Evolutionary conservation across 345 rosid genomes (phyloP).

Genomic region (Trapa bicornis): DNA sequence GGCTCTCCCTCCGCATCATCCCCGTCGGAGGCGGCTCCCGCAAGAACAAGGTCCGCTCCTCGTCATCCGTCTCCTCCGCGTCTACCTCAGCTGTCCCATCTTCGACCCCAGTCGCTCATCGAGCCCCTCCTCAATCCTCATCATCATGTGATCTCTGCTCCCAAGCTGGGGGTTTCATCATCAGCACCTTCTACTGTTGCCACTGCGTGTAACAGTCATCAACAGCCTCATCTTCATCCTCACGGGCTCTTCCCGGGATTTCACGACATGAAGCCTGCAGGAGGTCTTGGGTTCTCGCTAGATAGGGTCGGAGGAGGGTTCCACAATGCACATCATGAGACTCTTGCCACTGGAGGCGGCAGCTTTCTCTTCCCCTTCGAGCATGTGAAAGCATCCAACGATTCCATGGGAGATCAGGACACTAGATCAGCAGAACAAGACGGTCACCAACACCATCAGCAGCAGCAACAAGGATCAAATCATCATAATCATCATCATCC

Average conservation of each 20-base stretch:
- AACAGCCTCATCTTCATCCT: constrained; percentile 14
- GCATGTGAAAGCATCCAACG: constrained; percentile 49
- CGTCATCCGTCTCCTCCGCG: constrained; percentile 35
- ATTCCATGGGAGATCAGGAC: constrained; percentile 13
- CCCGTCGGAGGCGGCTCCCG: constrained; percentile 98
- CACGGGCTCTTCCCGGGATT: constrained; percentile 35
- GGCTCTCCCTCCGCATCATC: constrained; percentile 78
- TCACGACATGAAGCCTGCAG: constrained; percentile 61
- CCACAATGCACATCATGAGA: constrained; percentile 26
- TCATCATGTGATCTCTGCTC: neutral
- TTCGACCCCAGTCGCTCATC: constrained; percentile 3
- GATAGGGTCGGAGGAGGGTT: constrained; percentile 57
- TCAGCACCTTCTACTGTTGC: neutral
- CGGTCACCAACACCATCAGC: neutral
- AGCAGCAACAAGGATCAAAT: constrained; percentile 11
- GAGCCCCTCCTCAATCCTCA: constrained; percentile 2
- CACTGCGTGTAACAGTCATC: constrained; percentile 11
- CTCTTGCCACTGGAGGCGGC: constrained; percentile 25
- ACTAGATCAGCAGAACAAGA: constrained; percentile 21
- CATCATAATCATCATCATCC: constrained; percentile 19
- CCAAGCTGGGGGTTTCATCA: neutral
- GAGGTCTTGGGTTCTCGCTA: constrained; percentile 51
- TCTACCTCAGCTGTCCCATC: constrained; percentile 48
- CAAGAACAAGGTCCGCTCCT: constrained; percentile 78
- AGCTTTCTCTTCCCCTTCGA: constrained; percentile 83